These are phyloP conservation scores for Plantago rigida DNA, from an alignment of 305 asterid species.

Conservation along the genomic window DNA sequence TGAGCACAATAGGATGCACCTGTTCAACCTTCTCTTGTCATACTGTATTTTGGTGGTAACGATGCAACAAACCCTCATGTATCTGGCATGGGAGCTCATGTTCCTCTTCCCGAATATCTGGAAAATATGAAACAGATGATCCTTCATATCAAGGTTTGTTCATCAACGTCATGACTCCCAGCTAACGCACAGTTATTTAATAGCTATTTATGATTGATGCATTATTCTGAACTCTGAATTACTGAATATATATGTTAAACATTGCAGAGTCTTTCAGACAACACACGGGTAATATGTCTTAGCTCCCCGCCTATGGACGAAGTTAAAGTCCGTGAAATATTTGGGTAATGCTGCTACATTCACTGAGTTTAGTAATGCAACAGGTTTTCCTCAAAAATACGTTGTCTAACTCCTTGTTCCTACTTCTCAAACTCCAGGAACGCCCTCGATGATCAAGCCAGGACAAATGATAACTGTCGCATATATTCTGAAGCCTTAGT, in stretches of 20 bases:
- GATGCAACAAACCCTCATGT: slow-evolving; percentile 43
- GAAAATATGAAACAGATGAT: slow-evolving; percentile 49
- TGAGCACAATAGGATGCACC: slow-evolving; percentile 31
- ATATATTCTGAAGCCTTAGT: slow-evolving; percentile 43
- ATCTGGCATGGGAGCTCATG: slow-evolving; percentile 39
- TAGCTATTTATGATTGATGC: not conserved
- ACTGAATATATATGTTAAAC: not conserved
- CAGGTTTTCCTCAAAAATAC: not conserved
- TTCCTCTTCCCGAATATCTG: slow-evolving; percentile 50
- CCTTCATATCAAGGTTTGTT: slow-evolving; percentile 39
- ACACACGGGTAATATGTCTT: slow-evolving; percentile 38
- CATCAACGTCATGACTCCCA: too few relatives aligned
- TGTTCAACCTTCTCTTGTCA: slow-evolving; percentile 44
- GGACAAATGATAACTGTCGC: slow-evolving; percentile 38
- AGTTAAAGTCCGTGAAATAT: slow-evolving; percentile 27
- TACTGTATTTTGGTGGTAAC: slow-evolving; percentile 51
- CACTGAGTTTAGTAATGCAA: not conserved
- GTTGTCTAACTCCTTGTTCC: not conserved
- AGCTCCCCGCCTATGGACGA: slow-evolving; percentile 49
- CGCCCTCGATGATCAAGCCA: slow-evolving; percentile 27
- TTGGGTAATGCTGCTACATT: slow-evolving; percentile 30
- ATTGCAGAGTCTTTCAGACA: slow-evolving; percentile 37
- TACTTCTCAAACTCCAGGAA: slow-evolving; percentile 22
- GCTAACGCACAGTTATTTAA: too few relatives aligned
- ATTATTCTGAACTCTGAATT: not conserved